Base-by-base conservation (phyloP, 768 basidiomycete genomes). In the Pleurotus tuber-regium region DNA sequence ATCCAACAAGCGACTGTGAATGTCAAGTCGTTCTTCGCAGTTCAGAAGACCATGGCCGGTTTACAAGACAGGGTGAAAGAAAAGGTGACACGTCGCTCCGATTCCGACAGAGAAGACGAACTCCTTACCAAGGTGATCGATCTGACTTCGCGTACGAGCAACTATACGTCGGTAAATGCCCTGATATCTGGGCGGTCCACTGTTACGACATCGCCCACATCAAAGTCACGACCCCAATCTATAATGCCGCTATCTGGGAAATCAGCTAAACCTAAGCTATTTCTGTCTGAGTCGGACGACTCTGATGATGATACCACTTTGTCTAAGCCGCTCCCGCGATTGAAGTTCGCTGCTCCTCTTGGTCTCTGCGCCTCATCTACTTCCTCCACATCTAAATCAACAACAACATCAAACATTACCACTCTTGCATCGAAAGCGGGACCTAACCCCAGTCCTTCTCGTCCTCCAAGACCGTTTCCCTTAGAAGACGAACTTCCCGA, bases 11-110 rank as follows among this genome's bases (percentile, higher is more conserved):
- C 52, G 31, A 44, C 21, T 46, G 42, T 42, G 29, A 53, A 10
- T 25, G 31, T 29, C 23, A 58, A 55, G 49, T 54, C 50, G 25
- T 59, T 58, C 50, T 62, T 56, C 26, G 52, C 56, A 2, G 49
- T 60, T 2, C 39, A 52, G n/a, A 58, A 54, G 41, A 48, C 48
- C 14, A 30, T 52, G 11, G 49, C 43, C 7, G 7, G 49, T 19
- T 36, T 29, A 31, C 47, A 49, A 43, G n/a, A 26, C 24, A 60
- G 47, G n/a, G 38, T 33, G 4, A 41, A 33, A 3, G 14, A 21
- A 38, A 16, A 11, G 31, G 50, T 8, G 9, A 11, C 51, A 6
- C 11, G 8, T 9, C 11, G 24, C 21, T 23, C n/a, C 9, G 10
- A 4, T 2, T 44, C 43, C 14, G 14, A n/a, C 11, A 10, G 19